A percentile compares a stretch with the other conserved stretches of the same genome.
phyloP scores from a whole-genome alignment of 2,329 filamentous ascomycete species.

The Chaetomium olivaceum region DNA sequence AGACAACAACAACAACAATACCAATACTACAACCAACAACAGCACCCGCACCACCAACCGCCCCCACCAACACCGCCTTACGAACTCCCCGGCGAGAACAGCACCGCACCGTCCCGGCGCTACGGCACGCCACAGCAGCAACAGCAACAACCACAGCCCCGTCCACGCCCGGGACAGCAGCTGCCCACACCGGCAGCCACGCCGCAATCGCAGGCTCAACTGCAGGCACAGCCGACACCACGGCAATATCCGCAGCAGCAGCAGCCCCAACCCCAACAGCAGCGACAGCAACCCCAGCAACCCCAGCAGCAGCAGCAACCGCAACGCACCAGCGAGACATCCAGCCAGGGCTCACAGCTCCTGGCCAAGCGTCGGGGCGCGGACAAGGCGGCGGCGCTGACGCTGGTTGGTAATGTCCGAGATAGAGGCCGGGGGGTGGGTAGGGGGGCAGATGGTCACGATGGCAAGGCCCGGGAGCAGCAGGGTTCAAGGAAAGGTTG shows the following conservation, averaged over 20 bases:
- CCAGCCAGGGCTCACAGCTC: conserved; percentile 46
- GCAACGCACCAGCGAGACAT: not conserved
- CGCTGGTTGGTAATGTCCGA: conserved; percentile 32
- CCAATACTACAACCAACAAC: not conserved
- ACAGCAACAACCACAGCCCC: not conserved
- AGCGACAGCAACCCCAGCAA: not conserved
- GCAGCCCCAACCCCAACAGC: conserved; percentile 21
- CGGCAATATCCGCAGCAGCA: not conserved
- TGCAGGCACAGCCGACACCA: conserved; percentile 23
- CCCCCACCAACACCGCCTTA: conserved; percentile 10
- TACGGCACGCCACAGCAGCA: conserved; percentile 6
- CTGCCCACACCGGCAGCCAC: conserved; percentile 17
- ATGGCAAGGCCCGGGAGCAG: not conserved
- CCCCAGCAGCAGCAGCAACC: not conserved
- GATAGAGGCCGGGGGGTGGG: not conserved
- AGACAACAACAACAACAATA: not conserved
- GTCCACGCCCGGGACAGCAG: not conserved
- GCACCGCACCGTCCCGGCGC: not conserved
- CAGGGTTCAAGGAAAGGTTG: conserved; percentile 6
- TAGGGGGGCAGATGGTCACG: not conserved
- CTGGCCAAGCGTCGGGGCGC: conserved; percentile 55
- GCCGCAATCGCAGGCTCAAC: conserved; percentile 19
- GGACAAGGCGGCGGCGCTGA: conserved; percentile 51
- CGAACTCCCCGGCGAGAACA: conserved; percentile 14
- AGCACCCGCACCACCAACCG: not conserved